Evolutionary conservation across 2,329 filamentous ascomycete genomes (phyloP).

Genomic region (Magnaporthales sp.): DNA sequence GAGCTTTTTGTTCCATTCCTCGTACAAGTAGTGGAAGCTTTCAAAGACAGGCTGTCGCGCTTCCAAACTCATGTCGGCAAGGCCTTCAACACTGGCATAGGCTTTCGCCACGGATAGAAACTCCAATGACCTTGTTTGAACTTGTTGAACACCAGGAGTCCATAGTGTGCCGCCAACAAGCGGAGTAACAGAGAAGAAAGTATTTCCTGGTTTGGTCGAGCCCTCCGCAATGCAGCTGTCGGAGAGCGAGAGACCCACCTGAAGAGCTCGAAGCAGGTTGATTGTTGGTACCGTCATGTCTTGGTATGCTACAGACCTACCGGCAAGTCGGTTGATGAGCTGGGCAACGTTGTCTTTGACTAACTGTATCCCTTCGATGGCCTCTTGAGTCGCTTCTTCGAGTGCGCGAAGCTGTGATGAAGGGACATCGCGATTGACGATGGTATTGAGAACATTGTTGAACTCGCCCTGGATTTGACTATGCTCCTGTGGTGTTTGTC

Average conservation of each 20-base stretch:
- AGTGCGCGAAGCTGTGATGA: slow-evolving; percentile 22
- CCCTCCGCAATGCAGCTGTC: slow-evolving; percentile 18
- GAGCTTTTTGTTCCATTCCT: slow-evolving; percentile 72
- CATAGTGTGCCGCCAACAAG: slow-evolving; percentile 42
- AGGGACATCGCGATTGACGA: slow-evolving; percentile 40
- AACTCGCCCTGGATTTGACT: slow-evolving; percentile 75
- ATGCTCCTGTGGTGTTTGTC: slow-evolving; percentile 61
- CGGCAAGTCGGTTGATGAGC: slow-evolving; percentile 60
- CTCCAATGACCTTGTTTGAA: slow-evolving; percentile 26
- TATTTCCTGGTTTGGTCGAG: background rate
- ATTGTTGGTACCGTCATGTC: slow-evolving; percentile 74
- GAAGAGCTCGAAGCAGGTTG: slow-evolving; percentile 70
- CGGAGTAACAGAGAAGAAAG: slow-evolving; percentile 41
- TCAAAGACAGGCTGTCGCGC: slow-evolving; percentile 50
- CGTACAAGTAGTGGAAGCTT: slow-evolving; percentile 64
- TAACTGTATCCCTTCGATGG: slow-evolving; percentile 37
- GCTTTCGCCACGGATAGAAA: slow-evolving; percentile 40
- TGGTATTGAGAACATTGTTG: slow-evolving; percentile 60
- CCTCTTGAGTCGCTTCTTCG: slow-evolving; percentile 11
- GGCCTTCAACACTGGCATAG: slow-evolving; percentile 38
- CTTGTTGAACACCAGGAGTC: background rate
- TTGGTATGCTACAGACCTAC: slow-evolving; percentile 69
- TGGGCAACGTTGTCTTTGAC: slow-evolving; percentile 52
- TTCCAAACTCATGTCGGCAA: slow-evolving; percentile 27
- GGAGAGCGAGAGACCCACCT: slow-evolving; percentile 63